Evolutionary conservation across 768 basidiomycete genomes (phyloP).

Genomic region (Cystofilobasidium capitatum): DNA sequence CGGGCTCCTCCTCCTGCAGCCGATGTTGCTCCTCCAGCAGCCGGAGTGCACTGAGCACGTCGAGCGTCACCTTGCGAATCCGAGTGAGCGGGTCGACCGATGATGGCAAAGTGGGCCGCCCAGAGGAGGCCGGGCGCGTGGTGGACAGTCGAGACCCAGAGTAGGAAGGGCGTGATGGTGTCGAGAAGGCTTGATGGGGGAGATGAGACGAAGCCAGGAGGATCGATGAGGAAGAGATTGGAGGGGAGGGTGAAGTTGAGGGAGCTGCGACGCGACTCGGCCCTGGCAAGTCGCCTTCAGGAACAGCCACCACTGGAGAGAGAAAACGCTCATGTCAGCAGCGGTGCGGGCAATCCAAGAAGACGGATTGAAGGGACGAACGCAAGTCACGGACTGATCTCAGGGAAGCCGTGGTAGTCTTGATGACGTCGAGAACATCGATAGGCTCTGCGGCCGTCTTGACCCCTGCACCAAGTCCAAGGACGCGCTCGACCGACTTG

Average conservation of each 20-base stretch:
- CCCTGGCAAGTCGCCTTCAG: conserved; percentile 45
- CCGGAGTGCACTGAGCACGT: conserved; percentile 68
- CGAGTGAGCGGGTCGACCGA: conserved; percentile 52
- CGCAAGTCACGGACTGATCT: conserved; percentile 69
- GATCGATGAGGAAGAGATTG: background rate
- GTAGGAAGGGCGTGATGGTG: conserved; percentile 37
- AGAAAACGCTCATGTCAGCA: background rate
- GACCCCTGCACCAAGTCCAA: background rate
- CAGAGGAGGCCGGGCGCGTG: background rate
- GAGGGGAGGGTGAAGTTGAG: background rate
- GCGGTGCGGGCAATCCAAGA: background rate
- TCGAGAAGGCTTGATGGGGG: conserved; percentile 26
- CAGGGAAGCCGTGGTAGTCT: conserved; percentile 68
- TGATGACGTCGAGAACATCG: conserved; percentile 62
- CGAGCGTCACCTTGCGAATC: conserved; percentile 68
- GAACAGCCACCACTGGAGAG: conserved; percentile 55
- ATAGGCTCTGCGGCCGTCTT: conserved; percentile 30
- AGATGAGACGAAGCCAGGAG: conserved; percentile 16
- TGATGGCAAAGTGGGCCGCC: background rate
- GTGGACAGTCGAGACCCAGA: background rate
- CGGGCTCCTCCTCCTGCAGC: conserved; percentile 43
- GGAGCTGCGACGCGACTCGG: too few relatives aligned
- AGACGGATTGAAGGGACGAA: background rate
- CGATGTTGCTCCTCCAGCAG: conserved; percentile 72
- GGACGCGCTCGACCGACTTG: conserved; percentile 48